phyloP scores from a whole-genome alignment of 2,329 filamentous ascomycete genomes.

The Paracoccidioides lutzii region DNA sequence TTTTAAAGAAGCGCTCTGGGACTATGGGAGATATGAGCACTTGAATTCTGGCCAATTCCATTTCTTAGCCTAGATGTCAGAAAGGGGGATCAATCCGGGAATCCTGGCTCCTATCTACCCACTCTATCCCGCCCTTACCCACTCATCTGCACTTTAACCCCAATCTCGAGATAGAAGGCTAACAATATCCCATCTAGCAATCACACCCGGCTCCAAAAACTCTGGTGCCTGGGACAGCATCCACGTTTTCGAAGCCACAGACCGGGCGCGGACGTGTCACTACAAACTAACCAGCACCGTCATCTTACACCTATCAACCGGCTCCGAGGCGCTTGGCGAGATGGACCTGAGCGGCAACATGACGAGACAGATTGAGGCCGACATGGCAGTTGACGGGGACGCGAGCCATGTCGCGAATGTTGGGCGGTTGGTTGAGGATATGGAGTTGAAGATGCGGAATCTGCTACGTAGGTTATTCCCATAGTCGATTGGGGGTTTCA shows the following conservation, averaged over 20 bases:
- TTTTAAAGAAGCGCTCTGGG: background rate
- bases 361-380: conserved; percentile 90
- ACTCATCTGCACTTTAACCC: background rate
- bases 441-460: conserved; percentile 99
- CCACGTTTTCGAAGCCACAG: conserved; percentile 93
- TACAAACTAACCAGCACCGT: conserved; percentile 98
- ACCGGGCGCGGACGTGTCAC: conserved; percentile 79
- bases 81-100: background rate
- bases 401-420: conserved; percentile 93
- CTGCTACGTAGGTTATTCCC: conserved; percentile 48
- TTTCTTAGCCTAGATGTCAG: background rate
- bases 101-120: background rate
- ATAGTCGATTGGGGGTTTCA: no score
- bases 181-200: conserved; percentile 35
- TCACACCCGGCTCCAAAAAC: conserved; percentile 52
- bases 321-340: conserved; percentile 56
- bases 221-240: conserved; percentile 94
- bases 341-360: conserved; percentile 95
- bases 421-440: conserved; percentile 88
- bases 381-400: conserved; percentile 79
- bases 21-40: background rate
- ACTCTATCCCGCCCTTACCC: background rate
- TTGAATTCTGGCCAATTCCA: background rate
- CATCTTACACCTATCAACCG: conserved; percentile 71
- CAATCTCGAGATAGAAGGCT: background rate